Base-by-base conservation (phyloP, 129 eudicot species). In the Lactuca saligna region DNA sequence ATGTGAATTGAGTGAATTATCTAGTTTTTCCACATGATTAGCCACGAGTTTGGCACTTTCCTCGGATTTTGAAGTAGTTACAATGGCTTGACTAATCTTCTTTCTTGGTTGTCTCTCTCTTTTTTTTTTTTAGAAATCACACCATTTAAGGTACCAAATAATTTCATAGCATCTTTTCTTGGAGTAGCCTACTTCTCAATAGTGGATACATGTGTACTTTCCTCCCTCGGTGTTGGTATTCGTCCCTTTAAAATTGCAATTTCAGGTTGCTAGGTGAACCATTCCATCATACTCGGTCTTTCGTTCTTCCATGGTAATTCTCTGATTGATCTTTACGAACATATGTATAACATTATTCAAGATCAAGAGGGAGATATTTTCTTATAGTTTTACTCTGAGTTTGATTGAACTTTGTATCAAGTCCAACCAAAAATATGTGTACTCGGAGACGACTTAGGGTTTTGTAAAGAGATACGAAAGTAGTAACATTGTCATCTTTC, bases 371-470 rank as follows among this genome's bases (percentile, higher is more conserved):
- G 2, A 57, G 56, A 48, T 42, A 17, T 44, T 65, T 65, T 2
- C 35, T 65, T 14, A 58, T 16, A 20, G 25, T 20, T 58, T 58
- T 12, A 20, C 63, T 58, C 20, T 39, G 0, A 8, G 34, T 35
- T 8, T 14, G 58, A 17, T 54, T 54, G 17, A 54, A 54, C 58
- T 54, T 29, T 7, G 58, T 6, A 17, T 58, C 63, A 3, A 58
- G 37, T 6, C 63, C 63, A 25, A n/a, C 63, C 25, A 58, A 25
- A 58, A 58, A 58, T n/a, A 58, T 58, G 39, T 17, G 63, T 9
- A 58, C 63, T 8, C 63, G 63, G 39, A 58, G 35, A 10, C 25
- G 25, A 1, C 0, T 20, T 1, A 20, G 1, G 25, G 25, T 20
- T 20, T 20, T 20, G 25, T 20, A 14, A 37, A 58, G 63, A 7